phyloP scores from a whole-genome alignment of 345 rosid species.

The Eucalyptus brandiana region DNA sequence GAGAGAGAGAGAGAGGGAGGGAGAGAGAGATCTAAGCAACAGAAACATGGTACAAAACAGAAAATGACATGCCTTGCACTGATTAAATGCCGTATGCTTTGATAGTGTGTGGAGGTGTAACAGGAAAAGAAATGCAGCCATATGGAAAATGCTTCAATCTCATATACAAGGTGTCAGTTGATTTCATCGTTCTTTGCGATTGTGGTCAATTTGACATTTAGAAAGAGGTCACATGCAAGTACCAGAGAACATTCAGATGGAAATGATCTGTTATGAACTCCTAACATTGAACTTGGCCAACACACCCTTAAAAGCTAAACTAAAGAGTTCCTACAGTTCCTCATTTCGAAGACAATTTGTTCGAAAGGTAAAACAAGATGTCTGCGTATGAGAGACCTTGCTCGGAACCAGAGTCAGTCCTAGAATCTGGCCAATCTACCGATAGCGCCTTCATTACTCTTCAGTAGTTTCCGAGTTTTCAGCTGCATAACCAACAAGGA shows the following conservation, averaged over 20 bases:
- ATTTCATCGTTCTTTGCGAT: not conserved
- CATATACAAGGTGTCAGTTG: not conserved
- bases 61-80: not conserved
- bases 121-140: not conserved
- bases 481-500: constrained; percentile 22
- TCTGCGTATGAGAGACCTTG: constrained; percentile 3
- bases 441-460: not conserved
- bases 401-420: constrained; percentile 6
- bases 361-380: not conserved
- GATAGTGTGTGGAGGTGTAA: not conserved
- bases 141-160: not conserved
- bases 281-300: not conserved
- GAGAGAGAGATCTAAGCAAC: not conserved
- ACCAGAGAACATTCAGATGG: not conserved
- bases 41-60: not conserved
- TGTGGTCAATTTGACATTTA: not conserved
- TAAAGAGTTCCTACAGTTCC: not conserved
- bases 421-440: not conserved
- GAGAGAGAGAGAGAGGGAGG: too few relatives aligned
- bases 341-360: not conserved
- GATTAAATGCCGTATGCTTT: not conserved
- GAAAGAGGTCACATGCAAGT: not conserved
- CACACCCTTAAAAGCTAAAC: not conserved
- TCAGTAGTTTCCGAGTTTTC: constrained; percentile 8
- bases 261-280: not conserved